A percentile compares a stretch with the other conserved stretches of the same genome.
Conservation (phyloP, 108 stramenopile genomes). For the Conticribra guillardii region DNA sequence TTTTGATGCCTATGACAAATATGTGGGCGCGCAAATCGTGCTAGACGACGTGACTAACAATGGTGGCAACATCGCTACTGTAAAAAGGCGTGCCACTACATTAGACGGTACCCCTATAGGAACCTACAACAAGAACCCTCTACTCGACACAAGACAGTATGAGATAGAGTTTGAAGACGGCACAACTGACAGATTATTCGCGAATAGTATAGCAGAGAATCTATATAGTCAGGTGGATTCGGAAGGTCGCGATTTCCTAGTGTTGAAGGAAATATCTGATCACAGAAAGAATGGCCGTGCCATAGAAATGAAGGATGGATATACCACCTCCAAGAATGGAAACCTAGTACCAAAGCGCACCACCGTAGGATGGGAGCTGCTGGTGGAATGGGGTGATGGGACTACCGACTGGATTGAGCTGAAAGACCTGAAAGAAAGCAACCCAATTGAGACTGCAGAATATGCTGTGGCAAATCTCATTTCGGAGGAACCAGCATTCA, state of each 20-base stretch:
- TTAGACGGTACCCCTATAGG: conserved; percentile 20
- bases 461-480: conserved; percentile 22
- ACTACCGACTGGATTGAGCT: conserved; percentile 28
- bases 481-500: too few relatives aligned
- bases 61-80: too few relatives aligned
- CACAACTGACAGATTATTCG: conserved; percentile 19
- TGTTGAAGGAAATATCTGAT: conserved; percentile 40
- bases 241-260: conserved; percentile 28
- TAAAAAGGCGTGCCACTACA: not conserved
- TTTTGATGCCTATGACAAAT: too few relatives aligned
- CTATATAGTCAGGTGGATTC: conserved; percentile 47
- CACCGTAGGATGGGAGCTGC: conserved; percentile 40
- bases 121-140: conserved; percentile 30
- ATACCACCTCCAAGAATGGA: not conserved
- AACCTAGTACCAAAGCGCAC: not conserved
- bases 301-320: conserved; percentile 7
- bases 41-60: too few relatives aligned
- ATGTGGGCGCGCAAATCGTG: too few relatives aligned
- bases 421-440: too few relatives aligned
- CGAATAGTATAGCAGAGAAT: conserved; percentile 42
- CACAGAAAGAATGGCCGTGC: conserved; percentile 26
- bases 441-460: conserved; percentile 36
- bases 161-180: conserved; percentile 52
- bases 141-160: too few relatives aligned
- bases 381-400: conserved; percentile 42